Conservation (phyloP, 2,329 filamentous ascomycete species). For the Trichoderma aggressivum region DNA sequence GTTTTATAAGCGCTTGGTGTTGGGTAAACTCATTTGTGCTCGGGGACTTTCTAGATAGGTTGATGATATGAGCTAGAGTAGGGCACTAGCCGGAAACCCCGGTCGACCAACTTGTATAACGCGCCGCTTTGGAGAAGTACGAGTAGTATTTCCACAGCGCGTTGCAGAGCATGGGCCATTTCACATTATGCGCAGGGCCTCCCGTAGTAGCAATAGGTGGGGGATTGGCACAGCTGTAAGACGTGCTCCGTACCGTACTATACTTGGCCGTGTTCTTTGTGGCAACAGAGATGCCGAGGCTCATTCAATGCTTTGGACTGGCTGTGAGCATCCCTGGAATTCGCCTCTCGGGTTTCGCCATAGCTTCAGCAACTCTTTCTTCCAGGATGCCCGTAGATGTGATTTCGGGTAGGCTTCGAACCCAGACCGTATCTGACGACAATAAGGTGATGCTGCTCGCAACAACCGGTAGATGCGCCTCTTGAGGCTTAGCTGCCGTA, state of each 20-base stretch:
- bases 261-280: neutral
- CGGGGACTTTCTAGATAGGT: constrained; percentile 6
- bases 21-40: neutral
- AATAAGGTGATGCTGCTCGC: neutral
- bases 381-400: neutral
- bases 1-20: constrained; percentile 8
- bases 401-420: neutral
- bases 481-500: neutral
- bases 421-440: neutral
- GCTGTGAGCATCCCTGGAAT: neutral
- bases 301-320: neutral
- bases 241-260: neutral
- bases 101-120: neutral
- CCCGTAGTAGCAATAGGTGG: neutral
- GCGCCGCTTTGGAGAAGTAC: neutral
- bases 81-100: neutral
- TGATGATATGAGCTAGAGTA: neutral
- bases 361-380: neutral
- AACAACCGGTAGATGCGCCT: neutral
- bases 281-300: neutral
- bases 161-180: neutral
- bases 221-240: neutral
- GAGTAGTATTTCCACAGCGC: neutral
- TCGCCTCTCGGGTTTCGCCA: neutral
- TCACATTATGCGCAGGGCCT: neutral